These are phyloP conservation scores for Yamadazyma insecticola DNA, from an alignment of 805 yeast species.

Conservation along the genomic window DNA sequence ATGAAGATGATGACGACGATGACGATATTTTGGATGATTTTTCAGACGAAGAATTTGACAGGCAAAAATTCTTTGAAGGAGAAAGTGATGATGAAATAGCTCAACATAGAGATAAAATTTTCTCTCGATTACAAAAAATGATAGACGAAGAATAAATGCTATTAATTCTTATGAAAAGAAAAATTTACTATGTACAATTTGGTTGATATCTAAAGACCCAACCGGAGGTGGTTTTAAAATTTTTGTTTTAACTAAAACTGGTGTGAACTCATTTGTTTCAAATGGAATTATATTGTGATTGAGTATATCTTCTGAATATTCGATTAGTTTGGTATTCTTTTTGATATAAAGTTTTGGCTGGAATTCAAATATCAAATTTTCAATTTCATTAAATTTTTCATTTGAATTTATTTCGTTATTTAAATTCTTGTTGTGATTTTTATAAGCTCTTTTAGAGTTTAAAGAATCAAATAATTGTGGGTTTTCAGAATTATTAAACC, in stretches of 20 bases:
- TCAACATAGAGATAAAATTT: constrained; percentile 57
- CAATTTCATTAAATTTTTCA: neutral
- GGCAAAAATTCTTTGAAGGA: constrained; percentile 52
- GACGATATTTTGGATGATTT: constrained; percentile 61
- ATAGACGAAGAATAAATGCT: constrained; percentile 32
- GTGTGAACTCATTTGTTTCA: constrained; percentile 12
- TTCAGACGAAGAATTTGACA: constrained; percentile 17
- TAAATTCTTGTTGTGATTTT: constrained; percentile 4
- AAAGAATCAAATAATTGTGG: constrained; percentile 5
- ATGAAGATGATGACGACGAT: constrained; percentile 24
- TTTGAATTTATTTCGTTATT: constrained; percentile 10
- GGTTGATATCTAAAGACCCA: constrained; percentile 29
- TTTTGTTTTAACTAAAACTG: constrained; percentile 27
- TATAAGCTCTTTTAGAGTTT: neutral
- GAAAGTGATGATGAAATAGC: constrained; percentile 62
- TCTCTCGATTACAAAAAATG: constrained; percentile 53
- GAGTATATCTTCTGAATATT: constrained; percentile 2
- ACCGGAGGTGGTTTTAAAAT: constrained; percentile 23
- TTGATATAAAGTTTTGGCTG: constrained; percentile 20
- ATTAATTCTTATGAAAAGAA: constrained; percentile 28
- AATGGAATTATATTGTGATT: constrained; percentile 1
- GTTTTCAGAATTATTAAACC: constrained; percentile 16
- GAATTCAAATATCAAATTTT: constrained; percentile 13
- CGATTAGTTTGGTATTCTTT: neutral
- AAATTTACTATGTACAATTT: constrained; percentile 27